Evolutionary conservation across 78 protist species (phyloP), one percentile per base, ranked within the genome.

Genomic region (Dictyostelium citrinum): DNA sequence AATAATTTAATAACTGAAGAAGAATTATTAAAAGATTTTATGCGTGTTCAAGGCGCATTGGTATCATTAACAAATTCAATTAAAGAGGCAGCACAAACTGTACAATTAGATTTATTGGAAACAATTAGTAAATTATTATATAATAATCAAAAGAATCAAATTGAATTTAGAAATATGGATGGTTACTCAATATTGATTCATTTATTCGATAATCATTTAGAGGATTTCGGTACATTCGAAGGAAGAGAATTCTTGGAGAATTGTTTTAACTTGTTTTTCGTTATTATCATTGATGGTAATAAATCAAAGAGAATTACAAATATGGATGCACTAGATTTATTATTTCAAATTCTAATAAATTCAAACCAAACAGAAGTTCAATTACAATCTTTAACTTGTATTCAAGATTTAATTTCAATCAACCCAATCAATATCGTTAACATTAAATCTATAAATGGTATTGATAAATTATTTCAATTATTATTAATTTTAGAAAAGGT

Each of bases 31-130:
- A 88, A 88, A 55, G 93, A 88, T 27, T 88, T 88, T n/a, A 88
- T 88, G 93, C 41, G 93, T 31, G 85, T 78, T 41, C 93, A 88
- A 46, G 93, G 85, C 35, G 93, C 93, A 64, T 68, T 88, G 20
- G 76, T 41, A 39, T 29, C 75, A 12, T 72, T 88, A 17, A 74
- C 85, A 5, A 22, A 58, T 10, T 17, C 60, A n/a, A 76, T 88
- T 31, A 58, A 78, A 22, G 93, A 88, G 55, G 85, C 85, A 22
- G 85, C 86, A 9, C 88, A 64, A 82, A 74, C 75, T 11, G 93
- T 88, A 20, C 93, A 88, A 72, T 67, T 88, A 80, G 93, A 88
- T 49, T 60, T 88, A 9, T 46, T 88, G 16, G 93, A 88, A n/a
- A 88, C 93, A 35, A 88, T 88, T 35, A 67, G 93, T 64, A 88